Percentiles rank a stretch among this genome's conserved stretches.
These are phyloP conservation scores for Scedosporium boydii DNA, from an alignment of 2,329 filamentous ascomycete species.

Conservation along the genomic window DNA sequence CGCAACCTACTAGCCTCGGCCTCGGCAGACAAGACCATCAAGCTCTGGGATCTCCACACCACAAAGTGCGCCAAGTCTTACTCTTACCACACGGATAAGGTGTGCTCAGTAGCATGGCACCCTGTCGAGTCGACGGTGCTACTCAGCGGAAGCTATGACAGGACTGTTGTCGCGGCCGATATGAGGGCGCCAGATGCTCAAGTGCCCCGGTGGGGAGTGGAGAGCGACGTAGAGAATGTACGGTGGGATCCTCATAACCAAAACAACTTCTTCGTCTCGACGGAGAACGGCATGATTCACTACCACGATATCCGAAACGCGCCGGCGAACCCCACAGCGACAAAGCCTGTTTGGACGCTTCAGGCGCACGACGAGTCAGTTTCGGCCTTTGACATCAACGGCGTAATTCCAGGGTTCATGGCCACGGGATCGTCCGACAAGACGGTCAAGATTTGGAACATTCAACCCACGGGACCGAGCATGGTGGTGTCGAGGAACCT, in stretches of 20 bases:
- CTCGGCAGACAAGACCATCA: slow-evolving; percentile 93
- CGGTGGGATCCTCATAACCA: slow-evolving; percentile 88
- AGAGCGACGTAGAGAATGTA: slow-evolving; percentile 89
- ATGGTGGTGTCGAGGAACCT: slow-evolving; percentile 89
- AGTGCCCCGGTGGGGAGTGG: slow-evolving; percentile 80
- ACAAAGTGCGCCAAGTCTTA: slow-evolving; percentile 93
- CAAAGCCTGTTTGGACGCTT: slow-evolving; percentile 85
- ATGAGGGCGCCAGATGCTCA: slow-evolving; percentile 87
- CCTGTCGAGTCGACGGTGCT: slow-evolving; percentile 76
- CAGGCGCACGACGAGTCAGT: slow-evolving; percentile 92
- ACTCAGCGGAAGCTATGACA: slow-evolving; percentile 89
- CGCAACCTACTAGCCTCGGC: slow-evolving; percentile 89
- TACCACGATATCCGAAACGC: slow-evolving; percentile 79
- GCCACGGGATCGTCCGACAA: slow-evolving; percentile 91
- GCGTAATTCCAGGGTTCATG: slow-evolving; percentile 81
- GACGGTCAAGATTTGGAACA: slow-evolving; percentile 95
- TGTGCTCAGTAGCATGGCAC: slow-evolving; percentile 94
- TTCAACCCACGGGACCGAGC: slow-evolving; percentile 67
- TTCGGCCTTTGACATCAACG: slow-evolving; percentile 88
- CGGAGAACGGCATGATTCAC: slow-evolving; percentile 84
- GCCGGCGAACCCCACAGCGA: slow-evolving; percentile 60
- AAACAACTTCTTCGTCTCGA: slow-evolving; percentile 93
- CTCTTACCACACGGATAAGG: slow-evolving; percentile 92
- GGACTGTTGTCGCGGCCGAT: slow-evolving; percentile 87
- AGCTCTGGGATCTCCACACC: slow-evolving; percentile 94